phyloP scores from a whole-genome alignment of 2,329 filamentous ascomycete genomes.

The Arthroderma uncinatum region DNA sequence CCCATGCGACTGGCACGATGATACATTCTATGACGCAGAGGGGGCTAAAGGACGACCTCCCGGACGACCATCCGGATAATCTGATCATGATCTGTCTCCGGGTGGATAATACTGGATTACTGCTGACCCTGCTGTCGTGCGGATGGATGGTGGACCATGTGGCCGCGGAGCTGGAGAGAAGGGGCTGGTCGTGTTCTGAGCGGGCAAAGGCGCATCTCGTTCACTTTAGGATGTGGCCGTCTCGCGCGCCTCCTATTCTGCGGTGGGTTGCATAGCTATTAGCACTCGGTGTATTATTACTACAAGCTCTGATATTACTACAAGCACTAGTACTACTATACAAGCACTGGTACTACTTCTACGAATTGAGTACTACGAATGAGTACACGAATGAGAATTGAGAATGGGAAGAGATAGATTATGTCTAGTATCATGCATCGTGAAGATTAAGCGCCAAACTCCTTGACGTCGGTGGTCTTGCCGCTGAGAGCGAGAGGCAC shows the following conservation, averaged over 20 bases:
- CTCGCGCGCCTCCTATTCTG: too few relatives aligned
- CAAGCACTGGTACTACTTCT: too few relatives aligned
- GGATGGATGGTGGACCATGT: neutral
- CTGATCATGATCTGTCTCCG: neutral
- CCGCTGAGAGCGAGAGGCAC: constrained; percentile 74
- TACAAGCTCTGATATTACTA: too few relatives aligned
- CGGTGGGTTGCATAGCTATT: too few relatives aligned
- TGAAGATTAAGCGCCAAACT: constrained; percentile 39
- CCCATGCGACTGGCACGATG: neutral
- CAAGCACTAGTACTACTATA: too few relatives aligned
- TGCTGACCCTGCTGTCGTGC: neutral
- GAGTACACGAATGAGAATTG: too few relatives aligned
- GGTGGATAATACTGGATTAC: neutral
- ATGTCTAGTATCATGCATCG: constrained; percentile 9
- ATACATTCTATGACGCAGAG: neutral
- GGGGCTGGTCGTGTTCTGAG: neutral
- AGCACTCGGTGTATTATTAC: too few relatives aligned
- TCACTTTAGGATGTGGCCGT: neutral
- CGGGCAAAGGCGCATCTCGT: neutral
- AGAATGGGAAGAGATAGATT: neutral
- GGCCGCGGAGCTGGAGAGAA: neutral
- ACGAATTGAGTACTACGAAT: too few relatives aligned
- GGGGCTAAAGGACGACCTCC: neutral
- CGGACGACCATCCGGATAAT: neutral
- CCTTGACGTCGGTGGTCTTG: constrained; percentile 51